These are phyloP conservation scores for Trifolium fragiferum DNA, from an alignment of 306 rosid genomes.

Conservation along the genomic window DNA sequence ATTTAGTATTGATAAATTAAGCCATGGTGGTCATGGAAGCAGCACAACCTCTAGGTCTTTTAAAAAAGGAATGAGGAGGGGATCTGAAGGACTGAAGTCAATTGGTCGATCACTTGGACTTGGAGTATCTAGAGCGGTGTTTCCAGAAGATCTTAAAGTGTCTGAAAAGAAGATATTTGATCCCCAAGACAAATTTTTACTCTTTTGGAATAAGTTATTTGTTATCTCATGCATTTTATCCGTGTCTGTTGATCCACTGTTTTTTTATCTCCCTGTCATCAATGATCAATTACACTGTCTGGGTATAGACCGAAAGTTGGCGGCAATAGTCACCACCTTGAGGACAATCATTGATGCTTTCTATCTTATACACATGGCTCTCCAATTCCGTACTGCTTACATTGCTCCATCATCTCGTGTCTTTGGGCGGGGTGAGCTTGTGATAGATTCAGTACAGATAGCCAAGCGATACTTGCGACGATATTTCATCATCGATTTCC, in stretches of 20 bases:
- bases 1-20: conserved; percentile 70
- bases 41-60: conserved; percentile 79
- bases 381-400: conserved; percentile 94
- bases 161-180: conserved; percentile 92
- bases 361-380: conserved; percentile 92
- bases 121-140: conserved; percentile 89
- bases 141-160: conserved; percentile 92
- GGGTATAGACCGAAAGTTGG: conserved; percentile 78
- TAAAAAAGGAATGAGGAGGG: conserved; percentile 87
- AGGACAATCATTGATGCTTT: conserved; percentile 84
- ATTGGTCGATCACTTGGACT: conserved; percentile 87
- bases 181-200: conserved; percentile 89
- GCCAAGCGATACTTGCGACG: conserved; percentile 86
- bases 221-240: conserved; percentile 88
- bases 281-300: conserved; percentile 62
- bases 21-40: conserved; percentile 60
- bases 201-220: conserved; percentile 79
- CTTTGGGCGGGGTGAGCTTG: conserved; percentile 99
- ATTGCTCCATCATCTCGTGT: conserved; percentile 99
- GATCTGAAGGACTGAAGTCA: conserved; percentile 93
- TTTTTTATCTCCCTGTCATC: conserved; percentile 91
- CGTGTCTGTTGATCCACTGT: conserved; percentile 90
- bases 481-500: conserved; percentile 80
- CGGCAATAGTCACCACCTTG: conserved; percentile 79
- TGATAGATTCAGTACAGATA: conserved; percentile 85